Evolutionary conservation across 495 filamentous ascomycete genomes (phyloP).

Genomic region (Usnea hakonensis): DNA sequence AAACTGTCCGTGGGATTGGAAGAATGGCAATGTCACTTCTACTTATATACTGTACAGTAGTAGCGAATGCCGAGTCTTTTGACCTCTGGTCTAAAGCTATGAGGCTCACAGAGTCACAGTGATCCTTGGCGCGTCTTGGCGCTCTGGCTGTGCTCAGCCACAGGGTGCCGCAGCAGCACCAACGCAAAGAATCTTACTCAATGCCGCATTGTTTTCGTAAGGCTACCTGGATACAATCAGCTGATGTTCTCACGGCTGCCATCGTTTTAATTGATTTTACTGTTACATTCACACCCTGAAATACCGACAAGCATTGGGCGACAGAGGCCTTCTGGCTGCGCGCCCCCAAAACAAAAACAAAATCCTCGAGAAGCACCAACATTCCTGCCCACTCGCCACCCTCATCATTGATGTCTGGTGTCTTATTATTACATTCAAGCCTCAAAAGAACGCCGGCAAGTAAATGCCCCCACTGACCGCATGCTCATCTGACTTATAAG

Average conservation of each 20-base stretch:
- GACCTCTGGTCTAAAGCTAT: neutral
- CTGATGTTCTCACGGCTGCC: neutral
- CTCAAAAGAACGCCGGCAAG: neutral
- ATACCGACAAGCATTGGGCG: neutral
- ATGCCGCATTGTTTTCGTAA: neutral
- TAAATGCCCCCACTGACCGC: neutral
- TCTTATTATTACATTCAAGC: neutral
- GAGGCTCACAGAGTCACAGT: neutral
- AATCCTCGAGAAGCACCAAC: slow-evolving; percentile 7
- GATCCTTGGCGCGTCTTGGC: neutral
- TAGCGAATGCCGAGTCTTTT: neutral
- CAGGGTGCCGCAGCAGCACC: neutral
- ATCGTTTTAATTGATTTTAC: too few relatives aligned
- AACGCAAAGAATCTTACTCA: neutral
- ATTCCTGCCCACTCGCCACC: neutral
- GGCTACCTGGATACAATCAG: neutral
- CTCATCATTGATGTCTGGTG: neutral
- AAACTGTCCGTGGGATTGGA: neutral
- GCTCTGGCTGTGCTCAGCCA: neutral
- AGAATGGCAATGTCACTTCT: neutral
- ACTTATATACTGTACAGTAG: neutral
- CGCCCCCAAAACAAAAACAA: neutral
- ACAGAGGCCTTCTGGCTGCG: neutral
- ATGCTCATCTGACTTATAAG: neutral
- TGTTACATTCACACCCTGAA: neutral